These are phyloP conservation scores for Rasamsonia emersonii DNA, from an alignment of 2,329 filamentous ascomycete genomes.

Conservation along the genomic window DNA sequence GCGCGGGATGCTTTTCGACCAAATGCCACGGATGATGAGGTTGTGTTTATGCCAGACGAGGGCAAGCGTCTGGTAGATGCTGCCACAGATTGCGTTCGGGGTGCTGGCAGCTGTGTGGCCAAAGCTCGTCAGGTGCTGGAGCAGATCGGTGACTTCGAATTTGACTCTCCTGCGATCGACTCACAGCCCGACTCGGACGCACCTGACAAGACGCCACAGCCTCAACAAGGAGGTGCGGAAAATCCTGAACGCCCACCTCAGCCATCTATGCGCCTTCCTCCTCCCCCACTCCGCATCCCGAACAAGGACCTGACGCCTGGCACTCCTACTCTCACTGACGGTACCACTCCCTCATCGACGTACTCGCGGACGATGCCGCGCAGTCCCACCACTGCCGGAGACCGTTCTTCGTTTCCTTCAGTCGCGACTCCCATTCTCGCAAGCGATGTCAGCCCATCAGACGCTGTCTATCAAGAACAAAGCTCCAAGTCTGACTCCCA, in stretches of 20 bases:
- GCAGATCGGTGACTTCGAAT: conserved; percentile 82
- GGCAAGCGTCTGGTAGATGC: conserved; percentile 66
- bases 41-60: conserved; percentile 72
- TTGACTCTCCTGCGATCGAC: conserved; percentile 51
- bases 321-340: conserved; percentile 29
- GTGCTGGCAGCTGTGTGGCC: conserved; percentile 82
- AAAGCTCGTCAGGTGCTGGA: conserved; percentile 81
- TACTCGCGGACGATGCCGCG: conserved; percentile 32
- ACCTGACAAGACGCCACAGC: conserved; percentile 14
- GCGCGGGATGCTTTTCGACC: conserved; percentile 70
- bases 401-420: conserved; percentile 18
- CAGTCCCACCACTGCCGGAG: conserved; percentile 20
- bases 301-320: conserved; percentile 22
- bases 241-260: conserved; percentile 17
- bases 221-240: conserved; percentile 9
- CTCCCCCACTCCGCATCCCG: conserved; percentile 39
- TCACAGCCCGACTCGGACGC: conserved; percentile 7
- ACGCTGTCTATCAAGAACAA: conserved; percentile 27
- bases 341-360: conserved; percentile 31
- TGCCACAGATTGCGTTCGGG: conserved; percentile 79
- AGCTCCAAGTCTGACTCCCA: conserved; percentile 23
- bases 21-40: conserved; percentile 60
- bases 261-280: conserved; percentile 32
- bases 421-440: conserved; percentile 18
- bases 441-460: conserved; percentile 18